phyloP scores from a whole-genome alignment of 257 asterid genomes.

The Solanum sitiens region DNA sequence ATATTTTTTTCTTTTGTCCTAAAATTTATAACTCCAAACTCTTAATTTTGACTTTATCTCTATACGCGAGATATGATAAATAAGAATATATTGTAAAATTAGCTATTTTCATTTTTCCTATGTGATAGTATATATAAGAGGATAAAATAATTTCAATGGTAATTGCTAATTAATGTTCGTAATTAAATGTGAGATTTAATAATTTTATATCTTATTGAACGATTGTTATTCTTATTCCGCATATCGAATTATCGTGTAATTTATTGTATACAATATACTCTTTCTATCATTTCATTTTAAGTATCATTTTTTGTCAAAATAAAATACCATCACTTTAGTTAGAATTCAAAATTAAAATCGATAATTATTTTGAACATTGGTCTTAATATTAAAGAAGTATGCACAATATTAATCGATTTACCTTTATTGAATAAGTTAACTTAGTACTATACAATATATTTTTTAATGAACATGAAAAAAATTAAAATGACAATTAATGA shows the following conservation, averaged over 20 bases:
- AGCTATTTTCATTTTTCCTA: too few species aligned
- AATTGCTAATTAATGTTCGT: background rate
- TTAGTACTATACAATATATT: too few species aligned
- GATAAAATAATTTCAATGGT: background rate
- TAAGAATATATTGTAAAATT: too few species aligned
- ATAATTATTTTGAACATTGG: background rate
- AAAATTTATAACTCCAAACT: too few species aligned
- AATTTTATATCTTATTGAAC: background rate
- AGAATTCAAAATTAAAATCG: background rate
- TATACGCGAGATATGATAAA: too few species aligned
- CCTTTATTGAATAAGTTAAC: background rate
- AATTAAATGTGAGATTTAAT: background rate
- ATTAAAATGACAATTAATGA: too few species aligned
- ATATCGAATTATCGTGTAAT: background rate
- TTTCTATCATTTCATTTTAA: background rate
- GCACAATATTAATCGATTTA: too few species aligned
- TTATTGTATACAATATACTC: background rate
- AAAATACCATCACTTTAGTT: background rate
- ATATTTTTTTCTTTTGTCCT: too few species aligned
- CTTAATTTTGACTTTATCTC: accelerated
- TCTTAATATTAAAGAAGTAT: background rate
- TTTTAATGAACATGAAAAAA: background rate
- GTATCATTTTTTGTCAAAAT: background rate
- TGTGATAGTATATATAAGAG: background rate
- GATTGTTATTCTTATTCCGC: background rate